Evolutionary conservation across 257 asterid species (phyloP), one percentile per base, ranked within the genome.

Genomic region (Orobanche coerulescens): DNA sequence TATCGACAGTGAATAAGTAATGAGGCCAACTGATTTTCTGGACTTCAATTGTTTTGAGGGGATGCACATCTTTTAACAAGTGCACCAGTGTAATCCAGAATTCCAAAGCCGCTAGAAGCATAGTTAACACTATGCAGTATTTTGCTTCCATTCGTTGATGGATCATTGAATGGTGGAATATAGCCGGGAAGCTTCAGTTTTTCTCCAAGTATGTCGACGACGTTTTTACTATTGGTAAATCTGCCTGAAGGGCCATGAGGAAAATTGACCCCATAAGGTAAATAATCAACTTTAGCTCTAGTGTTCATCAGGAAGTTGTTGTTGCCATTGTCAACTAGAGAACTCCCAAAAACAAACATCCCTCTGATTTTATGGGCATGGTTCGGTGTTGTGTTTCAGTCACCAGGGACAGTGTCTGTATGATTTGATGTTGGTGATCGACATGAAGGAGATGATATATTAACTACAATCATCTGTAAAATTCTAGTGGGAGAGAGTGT

Each of bases 91-190:
- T 66, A 58, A 72, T 88, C 90, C 6, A 85, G 78, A 14, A 88
- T 88, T 0, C 96, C 95, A 43, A 95, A 88, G 60, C 83, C 94
- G 51, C 96, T 95, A 46, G 94, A 85, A 31, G 87, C 95, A 71
- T 25, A 88, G 70, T 85, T 80, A 20, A 88, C 96, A 22, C 95
- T 91, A 67, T 72, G 28, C 59, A 85, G 24, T 40, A 85, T 80
- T 24, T 28, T 76, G 3, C 13, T 62, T 28, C 95, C 96, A 33
- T 14, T 78, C 0, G 95, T 83, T 5, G 75, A 69, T 12, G 95
- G 95, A 80, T 88, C 84, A 40, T 34, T 66, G 52, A 88, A 88
- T 15, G 81, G 67, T 15, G 95, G 96, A 33, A 88, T 73, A 30
- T 53, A 81, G 22, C n/a, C 11, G 2, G 81, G 78, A 34, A 85